A percentile compares a stretch with the other conserved stretches of the same genome.
Evolutionary conservation across 257 asterid species (phyloP).

Genomic region (Euphrasia confusa): DNA sequence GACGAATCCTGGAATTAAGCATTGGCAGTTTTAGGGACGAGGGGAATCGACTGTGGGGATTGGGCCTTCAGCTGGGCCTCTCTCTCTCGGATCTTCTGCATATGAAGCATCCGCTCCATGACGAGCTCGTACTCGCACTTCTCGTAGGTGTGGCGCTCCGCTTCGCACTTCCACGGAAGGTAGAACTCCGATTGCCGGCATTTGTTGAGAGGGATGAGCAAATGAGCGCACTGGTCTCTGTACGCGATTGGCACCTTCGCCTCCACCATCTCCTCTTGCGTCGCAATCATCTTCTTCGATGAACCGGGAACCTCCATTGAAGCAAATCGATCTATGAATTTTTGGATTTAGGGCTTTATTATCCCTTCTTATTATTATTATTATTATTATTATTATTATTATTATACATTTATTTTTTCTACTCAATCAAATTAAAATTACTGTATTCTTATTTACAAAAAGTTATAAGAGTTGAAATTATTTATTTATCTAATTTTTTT

Average conservation of each 20-base stretch:
- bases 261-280: conserved; percentile 80
- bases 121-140: conserved; percentile 96
- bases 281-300: conserved; percentile 94
- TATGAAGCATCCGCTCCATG: conserved; percentile 97
- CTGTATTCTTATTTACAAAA: too few relatives aligned
- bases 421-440: too few relatives aligned
- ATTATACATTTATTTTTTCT: too few relatives aligned
- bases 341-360: conserved; percentile 3
- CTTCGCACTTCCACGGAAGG: conserved; percentile 89
- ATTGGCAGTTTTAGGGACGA: conserved; percentile 70
- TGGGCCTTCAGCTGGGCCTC: conserved; percentile 50
- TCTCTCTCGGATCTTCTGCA: conserved; percentile 95
- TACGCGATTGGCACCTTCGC: conserved; percentile 73
- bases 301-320: conserved; percentile 83
- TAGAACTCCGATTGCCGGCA: conserved; percentile 83
- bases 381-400: neutral
- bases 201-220: conserved; percentile 81
- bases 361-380: conserved; percentile 3
- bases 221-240: conserved; percentile 94
- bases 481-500: too few relatives aligned
- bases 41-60: conserved; percentile 49
- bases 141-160: conserved; percentile 77
- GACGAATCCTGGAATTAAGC: conserved; percentile 37
- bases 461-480: too few relatives aligned
- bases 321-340: neutral